Evolutionary conservation across 352 stramenopile genomes (phyloP).

Genomic region (Phytophthora sansomeana): DNA sequence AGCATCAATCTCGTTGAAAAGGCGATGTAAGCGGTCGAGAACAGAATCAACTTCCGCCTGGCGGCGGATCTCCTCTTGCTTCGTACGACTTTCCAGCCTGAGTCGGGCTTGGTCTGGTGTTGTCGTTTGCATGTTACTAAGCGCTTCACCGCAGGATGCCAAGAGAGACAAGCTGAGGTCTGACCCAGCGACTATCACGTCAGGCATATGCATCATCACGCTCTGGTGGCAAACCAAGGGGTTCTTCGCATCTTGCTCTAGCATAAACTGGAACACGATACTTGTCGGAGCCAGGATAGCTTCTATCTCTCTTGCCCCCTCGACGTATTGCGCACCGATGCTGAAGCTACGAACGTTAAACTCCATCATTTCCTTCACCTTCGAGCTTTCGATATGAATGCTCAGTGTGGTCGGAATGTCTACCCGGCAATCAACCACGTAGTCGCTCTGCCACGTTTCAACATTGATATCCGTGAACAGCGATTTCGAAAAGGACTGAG

Average conservation of each 20-base stretch:
- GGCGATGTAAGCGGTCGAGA: conserved; percentile 57
- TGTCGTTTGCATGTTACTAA: conserved; percentile 61
- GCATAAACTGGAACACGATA: conserved; percentile 54
- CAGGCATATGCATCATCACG: conserved; percentile 66
- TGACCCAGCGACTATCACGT: conserved; percentile 71
- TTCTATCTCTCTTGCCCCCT: conserved; percentile 48
- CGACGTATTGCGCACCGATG: conserved; percentile 61
- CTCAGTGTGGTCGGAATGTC: conserved; percentile 56
- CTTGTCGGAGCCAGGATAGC: conserved; percentile 55
- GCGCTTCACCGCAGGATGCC: conserved; percentile 58
- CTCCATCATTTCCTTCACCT: conserved; percentile 53
- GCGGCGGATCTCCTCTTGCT: conserved; percentile 59
- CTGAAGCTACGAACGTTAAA: conserved; percentile 62
- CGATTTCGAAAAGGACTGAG: conserved; percentile 57
- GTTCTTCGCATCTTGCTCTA: conserved; percentile 57
- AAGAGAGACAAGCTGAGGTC: conserved; percentile 75
- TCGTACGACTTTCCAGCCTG: conserved; percentile 58
- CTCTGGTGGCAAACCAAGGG: conserved; percentile 52
- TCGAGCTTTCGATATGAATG: conserved; percentile 56
- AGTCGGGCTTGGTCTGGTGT: conserved; percentile 70
- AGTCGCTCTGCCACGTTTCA: conserved; percentile 46
- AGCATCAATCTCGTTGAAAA: conserved; percentile 79
- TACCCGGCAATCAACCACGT: conserved; percentile 62
- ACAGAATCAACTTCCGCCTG: conserved; percentile 66
- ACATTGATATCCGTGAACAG: conserved; percentile 68